Percentiles rank a stretch among this genome's conserved stretches.
These are phyloP conservation scores for Lepidium africanum DNA, from an alignment of 345 rosid genomes.

Conservation along the genomic window DNA sequence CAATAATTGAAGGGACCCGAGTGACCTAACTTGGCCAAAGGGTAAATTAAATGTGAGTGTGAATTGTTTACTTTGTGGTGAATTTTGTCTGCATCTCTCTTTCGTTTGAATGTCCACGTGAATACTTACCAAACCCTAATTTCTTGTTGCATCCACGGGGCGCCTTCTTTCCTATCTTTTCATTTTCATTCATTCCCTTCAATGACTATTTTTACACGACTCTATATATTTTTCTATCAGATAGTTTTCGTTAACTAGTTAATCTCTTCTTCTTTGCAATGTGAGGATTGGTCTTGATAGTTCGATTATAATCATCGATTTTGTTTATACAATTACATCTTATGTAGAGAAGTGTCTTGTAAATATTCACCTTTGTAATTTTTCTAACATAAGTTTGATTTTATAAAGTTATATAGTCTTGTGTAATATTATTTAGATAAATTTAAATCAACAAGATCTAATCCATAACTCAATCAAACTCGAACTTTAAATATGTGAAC, in stretches of 20 bases:
- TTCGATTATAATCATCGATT: no score
- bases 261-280: background rate
- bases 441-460: no score
- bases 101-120: conserved; percentile 11
- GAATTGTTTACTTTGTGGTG: conserved; percentile 15
- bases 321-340: no score
- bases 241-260: background rate
- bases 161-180: conserved; percentile 1
- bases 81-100: conserved; percentile 19
- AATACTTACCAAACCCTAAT: conserved; percentile 10
- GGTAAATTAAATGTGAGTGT: conserved; percentile 1
- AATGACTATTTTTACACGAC: background rate
- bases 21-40: conserved; percentile 9
- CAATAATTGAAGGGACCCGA: conserved; percentile 20
- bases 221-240: background rate
- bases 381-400: no score
- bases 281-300: background rate
- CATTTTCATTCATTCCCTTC: background rate
- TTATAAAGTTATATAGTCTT: no score
- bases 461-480: no score
- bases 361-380: no score
- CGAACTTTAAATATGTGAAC: no score
- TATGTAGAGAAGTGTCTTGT: no score
- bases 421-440: no score
- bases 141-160: conserved; percentile 19